Evolutionary conservation across 2,329 filamentous ascomycete genomes (phyloP).

Genomic region (Ceratocystis huliohia): DNA sequence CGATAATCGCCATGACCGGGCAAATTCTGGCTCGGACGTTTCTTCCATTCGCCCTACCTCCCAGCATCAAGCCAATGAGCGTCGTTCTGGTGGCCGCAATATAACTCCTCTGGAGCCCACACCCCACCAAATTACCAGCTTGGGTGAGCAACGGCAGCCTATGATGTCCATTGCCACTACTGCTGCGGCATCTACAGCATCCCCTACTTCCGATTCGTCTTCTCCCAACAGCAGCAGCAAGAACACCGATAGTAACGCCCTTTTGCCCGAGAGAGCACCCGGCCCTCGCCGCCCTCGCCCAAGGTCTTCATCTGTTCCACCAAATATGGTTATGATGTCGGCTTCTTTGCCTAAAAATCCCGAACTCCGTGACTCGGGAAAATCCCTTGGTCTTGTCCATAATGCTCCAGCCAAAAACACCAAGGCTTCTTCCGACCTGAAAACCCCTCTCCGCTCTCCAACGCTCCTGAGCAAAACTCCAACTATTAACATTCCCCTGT

Average conservation of each 20-base stretch:
- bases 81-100: constrained; percentile 16
- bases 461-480: constrained; percentile 17
- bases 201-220: not conserved
- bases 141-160: constrained; percentile 12
- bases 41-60: not conserved
- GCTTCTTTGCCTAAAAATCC: constrained; percentile 18
- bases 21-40: constrained; percentile 3
- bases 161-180: not conserved
- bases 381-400: constrained; percentile 31
- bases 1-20: not conserved
- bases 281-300: constrained; percentile 16
- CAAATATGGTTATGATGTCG: constrained; percentile 25
- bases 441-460: constrained; percentile 17
- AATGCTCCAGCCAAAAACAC: not conserved
- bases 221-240: not conserved
- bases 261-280: constrained; percentile 10
- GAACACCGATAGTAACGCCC: constrained; percentile 1
- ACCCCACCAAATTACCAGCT: constrained; percentile 12
- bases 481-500: constrained; percentile 19
- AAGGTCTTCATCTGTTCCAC: constrained; percentile 28
- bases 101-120: constrained; percentile 19
- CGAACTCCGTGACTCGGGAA: constrained; percentile 41
- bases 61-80: constrained; percentile 3
- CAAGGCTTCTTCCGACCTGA: not conserved
- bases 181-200: not conserved